phyloP scores from a whole-genome alignment of 202 grass and related monocot genomes.

The Saccharum hybrid region DNA sequence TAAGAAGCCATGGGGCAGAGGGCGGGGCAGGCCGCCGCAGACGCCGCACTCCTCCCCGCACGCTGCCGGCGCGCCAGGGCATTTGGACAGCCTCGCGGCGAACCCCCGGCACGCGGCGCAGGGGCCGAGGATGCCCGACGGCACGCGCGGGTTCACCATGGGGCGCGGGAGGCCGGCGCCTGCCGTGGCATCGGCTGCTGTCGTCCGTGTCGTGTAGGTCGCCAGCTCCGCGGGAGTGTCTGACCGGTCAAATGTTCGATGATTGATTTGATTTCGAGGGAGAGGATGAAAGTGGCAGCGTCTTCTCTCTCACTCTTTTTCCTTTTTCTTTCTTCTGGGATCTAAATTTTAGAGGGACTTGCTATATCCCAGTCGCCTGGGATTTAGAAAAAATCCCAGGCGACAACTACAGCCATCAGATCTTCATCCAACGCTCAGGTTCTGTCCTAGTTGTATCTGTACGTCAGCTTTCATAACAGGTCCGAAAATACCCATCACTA shows the following conservation, averaged over 20 bases:
- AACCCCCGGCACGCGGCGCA: slow-evolving; percentile 32
- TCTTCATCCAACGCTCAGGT: no score
- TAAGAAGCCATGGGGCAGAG: slow-evolving; percentile 61
- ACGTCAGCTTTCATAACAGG: no score
- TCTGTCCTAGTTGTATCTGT: no score
- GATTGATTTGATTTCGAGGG: not conserved
- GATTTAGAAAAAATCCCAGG: no score
- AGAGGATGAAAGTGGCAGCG: not conserved
- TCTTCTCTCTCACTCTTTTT: no score
- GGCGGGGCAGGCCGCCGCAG: slow-evolving; percentile 40
- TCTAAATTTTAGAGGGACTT: no score
- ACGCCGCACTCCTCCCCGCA: not conserved
- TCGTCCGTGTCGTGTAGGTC: not conserved
- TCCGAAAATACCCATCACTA: no score
- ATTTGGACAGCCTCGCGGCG: not conserved
- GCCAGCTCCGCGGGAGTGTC: not conserved
- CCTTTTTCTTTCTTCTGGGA: not conserved
- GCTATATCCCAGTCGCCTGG: no score
- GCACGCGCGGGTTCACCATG: slow-evolving; percentile 67
- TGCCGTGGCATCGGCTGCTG: not conserved
- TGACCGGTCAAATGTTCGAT: not conserved
- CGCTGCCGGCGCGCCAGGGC: not conserved
- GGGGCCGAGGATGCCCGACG: slow-evolving; percentile 65
- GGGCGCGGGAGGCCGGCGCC: slow-evolving; percentile 47
- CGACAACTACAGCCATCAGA: no score